Base-by-base conservation (phyloP, 352 stramenopile genomes). In the Aphanomyces cochlioides region DNA sequence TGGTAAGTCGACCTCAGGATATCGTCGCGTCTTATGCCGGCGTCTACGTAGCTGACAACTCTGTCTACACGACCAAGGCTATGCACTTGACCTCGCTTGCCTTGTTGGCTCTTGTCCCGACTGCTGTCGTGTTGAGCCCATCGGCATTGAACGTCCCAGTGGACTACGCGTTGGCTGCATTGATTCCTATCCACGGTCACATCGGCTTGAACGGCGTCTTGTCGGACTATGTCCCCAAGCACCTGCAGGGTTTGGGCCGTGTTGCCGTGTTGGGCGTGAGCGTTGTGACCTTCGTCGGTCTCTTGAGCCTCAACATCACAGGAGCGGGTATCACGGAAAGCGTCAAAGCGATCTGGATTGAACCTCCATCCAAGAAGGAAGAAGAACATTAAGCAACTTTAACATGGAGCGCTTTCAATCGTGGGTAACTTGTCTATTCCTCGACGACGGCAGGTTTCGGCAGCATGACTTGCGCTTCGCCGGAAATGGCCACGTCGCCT, bases 131-230 rank as follows among this genome's bases (percentile, higher is more conserved):
- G 48, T 74, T 92, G 60, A 92, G 83, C 71, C 87, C 87, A n/a
- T 94, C 87, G 72, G 58, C 78, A 36, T 69, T 94, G 28, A 77
- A 76, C 58, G 43, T 91, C 41, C 85, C 87, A 3, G 84, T 96
- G 54, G 89, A 96, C 75, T 74, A 90, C 56, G 78, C 83, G 48
- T 73, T 98, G 15, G 82, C 88, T 50, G 81, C 88, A 47, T 79
- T 93, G 53, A 83, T 98, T 73, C 84, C 92, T 3, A 78, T 93
- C 47, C 94, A 98, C 78, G 81, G 80, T 40, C 95, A 96, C 82
- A 95, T 98, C 58, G 92, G 94, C 58, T 89, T 98, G 79, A 98
- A 97, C 83, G 91, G 95, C 75, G 92, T 98, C 66, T 89, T 93
- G 57, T 95, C 89, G 41, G 94, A 98, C 80, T 98, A 98, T 77